Evolutionary conservation across 495 filamentous ascomycete species (phyloP), one percentile per base, ranked within the genome.

Genomic region (Lineolata rhizophorae): DNA sequence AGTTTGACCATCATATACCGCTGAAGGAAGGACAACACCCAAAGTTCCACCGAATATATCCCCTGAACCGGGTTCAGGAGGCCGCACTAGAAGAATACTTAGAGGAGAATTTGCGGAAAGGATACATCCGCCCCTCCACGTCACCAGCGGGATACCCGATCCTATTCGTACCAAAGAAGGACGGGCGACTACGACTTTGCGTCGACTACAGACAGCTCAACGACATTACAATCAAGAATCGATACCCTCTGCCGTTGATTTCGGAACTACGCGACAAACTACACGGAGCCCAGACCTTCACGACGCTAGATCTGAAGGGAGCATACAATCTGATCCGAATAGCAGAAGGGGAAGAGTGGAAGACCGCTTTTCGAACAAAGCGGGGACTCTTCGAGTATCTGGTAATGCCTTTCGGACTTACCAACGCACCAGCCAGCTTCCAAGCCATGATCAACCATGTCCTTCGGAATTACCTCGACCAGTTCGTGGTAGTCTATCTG

Each of bases 91-190:
- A 20, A 21, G n/a, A 44, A 25, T 35, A 39, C 14, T 29, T 40
- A 20, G 22, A 24, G 17, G 20, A n/a, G 2, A n/a, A 10, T 9
- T 17, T 36, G 11, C 26, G 30, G 29, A 43, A 30, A 29, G 42
- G 37, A 5, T 36, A 16, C 15, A 38, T 46, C 11, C 15, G 27
- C 31, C 19, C 5, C n/a, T 35, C 14, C 13, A 34, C 10, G 8
- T 32, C 19, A 11, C 22, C 28, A 9, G 24, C 40, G 16, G 35
- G 40, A 26, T 28, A 29, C 2, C 44, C 31, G 13, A 27, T 48
- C 18, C 30, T 48, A 4, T 46, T 48, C 32, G 40, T 47, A 11
- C 32, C 21, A 22, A 48, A 48, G 37, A 36, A 36, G 31, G 36
- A 41, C 33, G 27, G 40, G 2, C 21, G 6, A 2, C 20, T 46